These are phyloP conservation scores for Macrophomina tecta DNA, from an alignment of 2,329 filamentous ascomycete species.

Conservation along the genomic window DNA sequence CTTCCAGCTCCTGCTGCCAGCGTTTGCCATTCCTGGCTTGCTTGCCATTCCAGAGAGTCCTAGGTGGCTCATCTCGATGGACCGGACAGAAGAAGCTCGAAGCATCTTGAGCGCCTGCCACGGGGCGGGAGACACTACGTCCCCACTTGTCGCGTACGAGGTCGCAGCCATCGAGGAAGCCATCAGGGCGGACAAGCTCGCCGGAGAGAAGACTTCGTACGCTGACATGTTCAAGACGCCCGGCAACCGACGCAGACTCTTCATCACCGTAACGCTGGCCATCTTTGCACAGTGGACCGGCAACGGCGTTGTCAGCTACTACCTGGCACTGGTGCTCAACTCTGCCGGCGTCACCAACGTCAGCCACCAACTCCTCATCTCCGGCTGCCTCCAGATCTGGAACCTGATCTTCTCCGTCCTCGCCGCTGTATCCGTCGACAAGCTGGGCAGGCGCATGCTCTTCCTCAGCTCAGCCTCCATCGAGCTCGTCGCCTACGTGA, in stretches of 20 bases:
- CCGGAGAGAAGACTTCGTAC: constrained; percentile 52
- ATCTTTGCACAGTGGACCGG: constrained; percentile 66
- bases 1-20: constrained; percentile 57
- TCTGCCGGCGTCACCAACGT: constrained; percentile 42
- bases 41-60: constrained; percentile 62
- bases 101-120: constrained; percentile 60
- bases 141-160: constrained; percentile 55
- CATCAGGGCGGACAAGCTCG: constrained; percentile 55
- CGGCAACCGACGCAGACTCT: constrained; percentile 61
- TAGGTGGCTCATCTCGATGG: constrained; percentile 59
- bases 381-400: constrained; percentile 63
- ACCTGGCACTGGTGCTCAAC: constrained; percentile 42
- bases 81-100: constrained; percentile 52
- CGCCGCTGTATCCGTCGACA: constrained; percentile 43
- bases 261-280: constrained; percentile 60
- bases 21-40: constrained; percentile 49
- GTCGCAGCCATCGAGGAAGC: constrained; percentile 58
- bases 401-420: constrained; percentile 63
- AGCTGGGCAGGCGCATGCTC: constrained; percentile 41
- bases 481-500: constrained; percentile 48
- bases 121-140: constrained; percentile 53
- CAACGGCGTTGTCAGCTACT: constrained; percentile 57
- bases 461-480: constrained; percentile 45
- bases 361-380: constrained; percentile 49
- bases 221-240: constrained; percentile 53